Evolutionary conservation across 1,139 yeast genomes (phyloP).

Genomic region (Yamadazyma oceani): DNA sequence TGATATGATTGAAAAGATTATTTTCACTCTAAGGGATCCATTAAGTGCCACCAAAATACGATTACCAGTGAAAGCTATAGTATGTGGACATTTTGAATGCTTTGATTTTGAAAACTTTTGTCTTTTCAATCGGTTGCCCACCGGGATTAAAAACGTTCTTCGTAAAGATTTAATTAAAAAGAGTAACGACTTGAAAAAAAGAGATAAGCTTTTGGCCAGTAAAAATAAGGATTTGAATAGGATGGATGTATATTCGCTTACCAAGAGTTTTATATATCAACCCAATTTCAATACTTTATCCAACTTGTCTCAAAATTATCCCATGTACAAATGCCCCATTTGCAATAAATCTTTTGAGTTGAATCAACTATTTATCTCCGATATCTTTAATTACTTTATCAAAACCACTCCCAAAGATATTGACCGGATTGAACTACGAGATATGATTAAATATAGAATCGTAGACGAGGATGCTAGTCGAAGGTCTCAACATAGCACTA

Average conservation of each 20-base stretch:
- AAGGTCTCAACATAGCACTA: slow-evolving; percentile 1
- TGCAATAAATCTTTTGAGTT: slow-evolving; percentile 39
- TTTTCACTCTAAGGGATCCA: slow-evolving; percentile 33
- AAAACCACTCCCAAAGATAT: slow-evolving; percentile 38
- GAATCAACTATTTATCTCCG: slow-evolving; percentile 39
- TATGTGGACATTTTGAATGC: slow-evolving; percentile 46
- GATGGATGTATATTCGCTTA: slow-evolving; percentile 6
- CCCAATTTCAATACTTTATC: slow-evolving; percentile 13
- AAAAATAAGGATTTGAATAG: slow-evolving; percentile 3
- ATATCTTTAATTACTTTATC: slow-evolving; percentile 43
- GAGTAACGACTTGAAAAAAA: slow-evolving; percentile 25
- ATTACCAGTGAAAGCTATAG: slow-evolving; percentile 40
- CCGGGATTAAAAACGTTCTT: slow-evolving; percentile 27
- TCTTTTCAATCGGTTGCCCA: slow-evolving; percentile 35
- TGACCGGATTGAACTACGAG: slow-evolving; percentile 38
- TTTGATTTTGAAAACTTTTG: slow-evolving; percentile 48
- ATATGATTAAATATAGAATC: slow-evolving; percentile 35
- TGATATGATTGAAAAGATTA: slow-evolving; percentile 27
- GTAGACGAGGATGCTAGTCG: slow-evolving; percentile 26
- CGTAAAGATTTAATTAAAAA: slow-evolving; percentile 29
- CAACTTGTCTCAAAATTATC: slow-evolving; percentile 11
- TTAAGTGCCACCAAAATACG: slow-evolving; percentile 37
- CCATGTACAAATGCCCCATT: slow-evolving; percentile 41
- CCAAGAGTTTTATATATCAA: slow-evolving; percentile 14
- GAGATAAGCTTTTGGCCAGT: slow-evolving; percentile 10